Evolutionary conservation across 2,329 filamentous ascomycete species (phyloP), one percentile per base, ranked within the genome.

Genomic region (Allantophomopsis lycopodina): DNA sequence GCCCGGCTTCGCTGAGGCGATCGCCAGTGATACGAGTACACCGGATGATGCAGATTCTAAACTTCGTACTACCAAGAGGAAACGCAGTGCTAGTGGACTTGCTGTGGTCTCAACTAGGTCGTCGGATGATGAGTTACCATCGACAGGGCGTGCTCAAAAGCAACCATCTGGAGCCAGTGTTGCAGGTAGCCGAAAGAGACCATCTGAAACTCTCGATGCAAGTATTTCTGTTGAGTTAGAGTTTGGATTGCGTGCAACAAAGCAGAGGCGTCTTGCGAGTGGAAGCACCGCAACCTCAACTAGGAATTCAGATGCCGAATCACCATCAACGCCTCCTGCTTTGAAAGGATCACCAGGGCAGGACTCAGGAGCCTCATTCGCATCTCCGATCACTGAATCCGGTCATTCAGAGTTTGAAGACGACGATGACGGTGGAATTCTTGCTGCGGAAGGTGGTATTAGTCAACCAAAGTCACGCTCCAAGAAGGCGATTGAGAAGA

Each of bases 1-100:
- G 12, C 84, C 84, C 1, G 83, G 83, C 0, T 85, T 91, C 56
- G 67, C 65, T 11, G 70, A 76, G 45, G 63, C 68, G 31, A 57
- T 64, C 34, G 23, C 10, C 23, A 28, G 11, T 28, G 11, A 58
- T 30, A 41, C 46, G 21, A 52, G 43, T 39, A 48, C 49, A 5
- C 56, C 56, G 1, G 60, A 58, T 0, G 65, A 70, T 46, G 62
- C 54, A 5, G 74, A 78, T 43, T 78, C 76, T 45, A 71, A 69
- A 2, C 51, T 78, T 4, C 65, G 73, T 5, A 70, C 73, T 4
- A 63, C 73, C n/a, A 78, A 78, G 58, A 77, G 69, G 52, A 62
- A 63, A 38, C 68, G 59, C 42, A 50, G 62, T 3, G 53, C 60
- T 28, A 55, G 59, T 35, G 50, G 46, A 5, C 46, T 14, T 44